These are phyloP conservation scores for Picea abies DNA, from an alignment of 83 land plant genomes.

Conservation along the genomic window DNA sequence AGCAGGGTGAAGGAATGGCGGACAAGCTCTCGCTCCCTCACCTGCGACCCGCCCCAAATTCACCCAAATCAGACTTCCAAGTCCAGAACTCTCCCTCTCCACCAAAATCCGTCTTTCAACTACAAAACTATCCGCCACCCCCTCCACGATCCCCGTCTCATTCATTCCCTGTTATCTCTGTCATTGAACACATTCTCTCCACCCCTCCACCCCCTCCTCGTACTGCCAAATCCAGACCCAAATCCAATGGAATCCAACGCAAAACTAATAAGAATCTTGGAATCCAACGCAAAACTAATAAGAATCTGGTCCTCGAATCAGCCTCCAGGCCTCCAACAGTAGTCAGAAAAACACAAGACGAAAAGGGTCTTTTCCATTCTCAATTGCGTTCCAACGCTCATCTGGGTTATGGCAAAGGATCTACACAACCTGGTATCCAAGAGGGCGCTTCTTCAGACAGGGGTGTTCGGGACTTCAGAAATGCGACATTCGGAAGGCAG, in stretches of 20 bases:
- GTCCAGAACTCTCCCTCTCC: neutral
- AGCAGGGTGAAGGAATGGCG: too few relatives aligned
- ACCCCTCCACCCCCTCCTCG: neutral
- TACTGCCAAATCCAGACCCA: neutral
- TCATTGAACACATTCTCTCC: neutral
- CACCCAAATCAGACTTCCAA: neutral
- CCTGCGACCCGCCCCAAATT: too few relatives aligned
- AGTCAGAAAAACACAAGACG: neutral
- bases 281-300: neutral
- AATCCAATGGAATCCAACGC: neutral
- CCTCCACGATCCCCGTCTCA: neutral
- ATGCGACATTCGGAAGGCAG: neutral
- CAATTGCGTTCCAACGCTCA: neutral
- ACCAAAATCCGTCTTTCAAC: neutral
- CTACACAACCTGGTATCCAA: too few relatives aligned
- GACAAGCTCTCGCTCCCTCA: too few relatives aligned
- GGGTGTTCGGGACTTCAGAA: neutral
- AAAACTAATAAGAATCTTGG: neutral
- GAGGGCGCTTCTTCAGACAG: too few relatives aligned
- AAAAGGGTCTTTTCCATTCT: conserved; percentile 3
- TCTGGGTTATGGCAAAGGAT: too few relatives aligned
- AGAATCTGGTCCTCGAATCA: neutral
- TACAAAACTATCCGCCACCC: neutral
- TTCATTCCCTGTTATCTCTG: neutral
- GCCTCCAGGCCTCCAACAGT: neutral